Base-by-base conservation (phyloP, 257 asterid species). In the Mitragyna speciosa region DNA sequence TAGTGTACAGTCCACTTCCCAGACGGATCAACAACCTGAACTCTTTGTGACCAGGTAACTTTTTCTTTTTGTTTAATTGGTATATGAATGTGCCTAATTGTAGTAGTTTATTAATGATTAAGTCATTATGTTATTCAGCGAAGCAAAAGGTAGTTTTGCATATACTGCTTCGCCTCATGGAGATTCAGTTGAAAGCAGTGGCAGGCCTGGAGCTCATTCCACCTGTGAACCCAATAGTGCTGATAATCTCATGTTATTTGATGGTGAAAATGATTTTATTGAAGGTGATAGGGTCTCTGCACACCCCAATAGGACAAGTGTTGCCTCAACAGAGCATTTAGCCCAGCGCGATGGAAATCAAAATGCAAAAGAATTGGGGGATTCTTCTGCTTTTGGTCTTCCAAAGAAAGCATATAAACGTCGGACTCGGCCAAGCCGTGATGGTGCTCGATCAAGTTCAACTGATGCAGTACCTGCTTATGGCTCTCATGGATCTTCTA, bases 121-220 rank as follows among this genome's bases (percentile, higher is more conserved):
- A 59, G 20, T 54, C 56, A 61, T 58, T 86, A n/a, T 79, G 84
- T 72, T 78, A 30, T 73, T 73, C 82, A 92, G 98, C 82, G 97
- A 90, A 84, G 96, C 92, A 80, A 94, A 91, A 89, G 96, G 94
- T 70, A 92, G 98, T 86, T 89, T 89, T 88, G 93, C 94, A 80
- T 79, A 88, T 83, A 84, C 95, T 51, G 89, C 92, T 66, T 94
- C 97, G 76, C 91, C 97, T 84, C 93, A 85, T 87, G 97, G 97
- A 66, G 98, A 94, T 87, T 92, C 98, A 67, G 88, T 90, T 75
- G 97, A 94, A 89, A 94, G 98, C 86, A 90, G 96, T 76, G 97
- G 93, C 81, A 87, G 94, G 87, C 97, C 92, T 73, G 92, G 87
- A 81, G 86, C 82, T 82, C 87, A 84, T 85, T 89, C 88, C 30